phyloP scores from a whole-genome alignment of 2,329 filamentous ascomycete genomes.

The Pseudocercospora vitis region DNA sequence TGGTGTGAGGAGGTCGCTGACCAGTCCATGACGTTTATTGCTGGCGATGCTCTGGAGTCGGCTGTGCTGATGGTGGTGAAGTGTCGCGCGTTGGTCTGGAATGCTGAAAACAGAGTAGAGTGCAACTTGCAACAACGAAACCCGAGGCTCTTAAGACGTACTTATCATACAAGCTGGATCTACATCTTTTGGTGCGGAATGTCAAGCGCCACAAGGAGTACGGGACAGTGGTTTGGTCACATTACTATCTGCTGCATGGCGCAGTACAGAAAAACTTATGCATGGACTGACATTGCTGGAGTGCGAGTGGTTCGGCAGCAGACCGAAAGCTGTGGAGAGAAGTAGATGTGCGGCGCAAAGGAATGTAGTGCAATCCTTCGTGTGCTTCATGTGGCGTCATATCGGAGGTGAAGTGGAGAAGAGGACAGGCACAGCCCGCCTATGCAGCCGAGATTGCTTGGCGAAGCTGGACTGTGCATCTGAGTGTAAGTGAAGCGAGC shows the following conservation, averaged over 20 bases:
- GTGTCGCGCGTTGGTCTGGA: not conserved
- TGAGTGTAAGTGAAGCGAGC: not conserved
- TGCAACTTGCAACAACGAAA: not conserved
- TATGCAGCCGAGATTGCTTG: not conserved
- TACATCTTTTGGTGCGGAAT: not conserved
- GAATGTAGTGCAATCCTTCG: not conserved
- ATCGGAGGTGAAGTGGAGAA: not conserved
- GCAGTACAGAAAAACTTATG: not conserved
- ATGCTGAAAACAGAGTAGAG: not conserved
- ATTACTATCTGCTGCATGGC: not conserved
- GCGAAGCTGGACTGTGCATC: not conserved
- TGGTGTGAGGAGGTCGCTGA: not conserved
- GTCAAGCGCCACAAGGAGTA: not conserved
- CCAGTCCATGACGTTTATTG: conserved; percentile 1
- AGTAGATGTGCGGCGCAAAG: not conserved
- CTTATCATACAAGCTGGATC: not conserved
- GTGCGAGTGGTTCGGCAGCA: not conserved
- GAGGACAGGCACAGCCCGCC: not conserved
- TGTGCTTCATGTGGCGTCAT: not conserved
- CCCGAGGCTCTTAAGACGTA: not conserved
- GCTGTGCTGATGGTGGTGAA: not conserved
- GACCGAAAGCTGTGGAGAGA: not conserved
- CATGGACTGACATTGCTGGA: not conserved
- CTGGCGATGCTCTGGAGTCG: not conserved
- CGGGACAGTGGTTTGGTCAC: no score